Base-by-base conservation (phyloP, 495 filamentous ascomycete genomes). In the Clavariopsis aquatica region DNA sequence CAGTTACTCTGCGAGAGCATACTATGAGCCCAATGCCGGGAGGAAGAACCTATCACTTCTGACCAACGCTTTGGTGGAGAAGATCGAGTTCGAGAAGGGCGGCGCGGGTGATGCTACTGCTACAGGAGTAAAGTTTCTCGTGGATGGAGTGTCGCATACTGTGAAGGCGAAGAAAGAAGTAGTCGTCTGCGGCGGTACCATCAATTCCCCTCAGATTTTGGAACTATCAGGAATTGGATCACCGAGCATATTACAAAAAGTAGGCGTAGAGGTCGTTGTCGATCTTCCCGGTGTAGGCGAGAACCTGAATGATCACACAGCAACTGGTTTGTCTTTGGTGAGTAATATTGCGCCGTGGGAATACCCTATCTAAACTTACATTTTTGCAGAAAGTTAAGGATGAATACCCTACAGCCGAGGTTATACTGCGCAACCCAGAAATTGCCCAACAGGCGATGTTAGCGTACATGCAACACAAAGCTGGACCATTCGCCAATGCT, bases 41-140 rank as follows among this genome's bases (percentile, higher is more conserved):
- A 36, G 82, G 24, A 54, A 74, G 8, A 84, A 84, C 57, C 69
- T 85, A 9, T 68, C 75, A 3, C 71, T 84, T 0, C 54, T 81
- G 26, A 79, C 78, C n/a, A 73, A 78, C 17, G 78, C 79, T 0
- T 49, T 78, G 0, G 82, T 83, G 0, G 69, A 68, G 49, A 83
- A 77, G 62, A 68, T 85, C 46, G 57, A 80, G 19, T 75, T 83
- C 51, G 71, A 74, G 31, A 65, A 79, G 26, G 64, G 69, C 24
- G 61, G 66, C 29, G 57, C 70, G 41, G 74, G 68, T 22, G 56
- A 43, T 17, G 67, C 51, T 12, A 57, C 19, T 9, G 66, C 67
- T 5, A 66, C 67, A 13, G 63, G 67, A 12, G 67, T 70, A 6
- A 49, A 62, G 31, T 59, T 58, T 41, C 43, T 64, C 52, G 49